Evolutionary conservation across 352 stramenopile species (phyloP).

Genomic region (Phytophthora tentaculata): DNA sequence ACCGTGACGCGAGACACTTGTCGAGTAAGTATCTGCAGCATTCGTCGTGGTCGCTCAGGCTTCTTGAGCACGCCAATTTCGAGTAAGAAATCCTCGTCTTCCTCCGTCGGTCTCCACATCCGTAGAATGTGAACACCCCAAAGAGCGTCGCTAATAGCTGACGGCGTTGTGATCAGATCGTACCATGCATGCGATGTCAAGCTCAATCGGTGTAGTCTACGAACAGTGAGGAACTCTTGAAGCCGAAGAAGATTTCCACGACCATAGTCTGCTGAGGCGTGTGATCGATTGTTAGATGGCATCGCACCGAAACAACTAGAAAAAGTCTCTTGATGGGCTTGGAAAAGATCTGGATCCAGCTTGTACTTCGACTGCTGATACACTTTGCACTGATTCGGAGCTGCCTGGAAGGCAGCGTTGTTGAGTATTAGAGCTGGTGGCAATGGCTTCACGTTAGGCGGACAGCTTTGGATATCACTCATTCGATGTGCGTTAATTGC

Average conservation of each 20-base stretch:
- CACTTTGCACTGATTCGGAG: slow-evolving; percentile 28
- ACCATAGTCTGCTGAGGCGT: slow-evolving; percentile 13
- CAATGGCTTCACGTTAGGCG: slow-evolving; percentile 11
- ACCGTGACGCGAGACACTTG: slow-evolving; percentile 50
- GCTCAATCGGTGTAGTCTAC: slow-evolving; percentile 51
- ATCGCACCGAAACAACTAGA: slow-evolving; percentile 38
- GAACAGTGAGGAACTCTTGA: slow-evolving; percentile 52
- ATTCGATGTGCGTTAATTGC: slow-evolving; percentile 15
- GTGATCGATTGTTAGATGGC: slow-evolving; percentile 22
- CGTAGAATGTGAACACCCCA: slow-evolving; percentile 58
- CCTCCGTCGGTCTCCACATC: slow-evolving; percentile 43
- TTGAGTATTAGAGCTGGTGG: slow-evolving; percentile 21
- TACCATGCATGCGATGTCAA: slow-evolving; percentile 56
- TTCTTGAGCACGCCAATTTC: slow-evolving; percentile 51
- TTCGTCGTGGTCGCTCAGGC: slow-evolving; percentile 45
- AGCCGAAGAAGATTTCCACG: slow-evolving; percentile 52
- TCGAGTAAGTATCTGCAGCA: slow-evolving; percentile 59
- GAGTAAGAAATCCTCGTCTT: slow-evolving; percentile 46
- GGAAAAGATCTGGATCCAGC: slow-evolving; percentile 49
- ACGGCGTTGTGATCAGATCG: slow-evolving; percentile 47
- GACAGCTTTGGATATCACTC: neutral
- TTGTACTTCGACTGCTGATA: slow-evolving; percentile 56
- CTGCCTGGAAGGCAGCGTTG: slow-evolving; percentile 14
- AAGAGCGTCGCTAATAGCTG: slow-evolving; percentile 43
- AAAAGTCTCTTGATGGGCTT: slow-evolving; percentile 39